These are phyloP conservation scores for Crotalaria pallida DNA, from an alignment of 306 rosid species.

Conservation along the genomic window DNA sequence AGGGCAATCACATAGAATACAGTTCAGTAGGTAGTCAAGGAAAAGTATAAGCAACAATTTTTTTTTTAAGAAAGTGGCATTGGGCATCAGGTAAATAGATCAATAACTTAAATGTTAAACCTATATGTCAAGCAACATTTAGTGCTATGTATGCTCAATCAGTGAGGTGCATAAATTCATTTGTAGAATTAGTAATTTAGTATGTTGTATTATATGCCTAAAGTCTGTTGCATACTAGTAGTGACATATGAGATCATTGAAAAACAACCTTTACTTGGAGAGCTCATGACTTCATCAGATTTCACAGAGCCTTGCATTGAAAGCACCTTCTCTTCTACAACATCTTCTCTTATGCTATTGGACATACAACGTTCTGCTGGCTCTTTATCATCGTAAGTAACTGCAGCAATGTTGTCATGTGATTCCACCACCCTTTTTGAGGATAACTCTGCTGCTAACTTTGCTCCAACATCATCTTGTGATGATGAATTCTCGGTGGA, in stretches of 20 bases:
- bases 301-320: conserved; percentile 29
- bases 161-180: not conserved
- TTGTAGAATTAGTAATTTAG: not conserved
- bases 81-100: not conserved
- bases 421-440: conserved; percentile 63
- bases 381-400: conserved; percentile 24
- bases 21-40: not conserved
- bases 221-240: conserved; percentile 2
- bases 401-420: conserved; percentile 20
- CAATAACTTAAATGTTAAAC: not conserved
- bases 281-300: conserved; percentile 27
- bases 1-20: not conserved
- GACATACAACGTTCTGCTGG: conserved; percentile 17
- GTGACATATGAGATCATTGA: conserved; percentile 13
- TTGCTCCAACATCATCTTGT: conserved; percentile 52
- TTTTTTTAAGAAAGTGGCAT: not conserved
- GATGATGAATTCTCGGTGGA: conserved; percentile 28
- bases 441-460: conserved; percentile 66
- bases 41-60: not conserved
- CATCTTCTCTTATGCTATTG: conserved; percentile 23
- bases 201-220: not conserved
- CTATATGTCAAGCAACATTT: not conserved
- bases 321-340: conserved; percentile 16
- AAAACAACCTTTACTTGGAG: conserved; percentile 58
- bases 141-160: not conserved